Conservation (phyloP, 2,329 filamentous ascomycete species). For the Monosporascus cannonballus region DNA sequence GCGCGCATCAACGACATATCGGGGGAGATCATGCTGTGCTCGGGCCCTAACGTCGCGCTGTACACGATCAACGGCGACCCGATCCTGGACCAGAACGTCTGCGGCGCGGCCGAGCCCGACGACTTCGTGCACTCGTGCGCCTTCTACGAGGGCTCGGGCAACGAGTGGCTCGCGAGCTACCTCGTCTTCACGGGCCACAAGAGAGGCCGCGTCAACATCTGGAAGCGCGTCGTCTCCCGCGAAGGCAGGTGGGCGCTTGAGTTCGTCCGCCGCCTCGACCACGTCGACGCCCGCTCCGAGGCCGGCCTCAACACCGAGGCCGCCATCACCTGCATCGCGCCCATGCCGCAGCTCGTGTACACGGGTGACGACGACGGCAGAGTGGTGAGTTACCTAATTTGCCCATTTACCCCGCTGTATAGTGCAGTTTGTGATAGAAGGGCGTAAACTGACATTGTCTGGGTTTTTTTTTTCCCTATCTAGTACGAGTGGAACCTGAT, state of each 20-base stretch:
- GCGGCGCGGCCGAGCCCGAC: constrained; percentile 48
- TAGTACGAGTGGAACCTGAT: constrained; percentile 60
- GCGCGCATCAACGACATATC: constrained; percentile 85
- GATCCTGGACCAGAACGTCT: constrained; percentile 77
- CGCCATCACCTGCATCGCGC: constrained; percentile 78
- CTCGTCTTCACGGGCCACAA: constrained; percentile 86
- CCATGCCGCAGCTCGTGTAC: constrained; percentile 78
- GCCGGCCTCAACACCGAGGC: constrained; percentile 53
- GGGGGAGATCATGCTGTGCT: constrained; percentile 82
- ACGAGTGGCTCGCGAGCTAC: constrained; percentile 85
- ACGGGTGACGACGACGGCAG: constrained; percentile 90
- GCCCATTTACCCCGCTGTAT: not conserved
- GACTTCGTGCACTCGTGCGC: constrained; percentile 78
- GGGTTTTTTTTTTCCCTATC: constrained; percentile 2
- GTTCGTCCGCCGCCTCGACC: constrained; percentile 75
- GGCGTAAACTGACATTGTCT: constrained; percentile 1
- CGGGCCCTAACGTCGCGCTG: constrained; percentile 65
- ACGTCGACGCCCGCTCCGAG: constrained; percentile 63
- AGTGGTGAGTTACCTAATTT: constrained; percentile 58
- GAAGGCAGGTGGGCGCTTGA: constrained; percentile 69
- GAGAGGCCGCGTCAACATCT: constrained; percentile 76
- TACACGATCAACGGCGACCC: constrained; percentile 85
- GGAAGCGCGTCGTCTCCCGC: constrained; percentile 47
- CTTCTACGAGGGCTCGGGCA: constrained; percentile 86
- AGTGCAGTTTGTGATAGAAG: too few species aligned